These are phyloP conservation scores for Boletellus ananiceps DNA, from an alignment of 768 basidiomycete species.

Conservation along the genomic window DNA sequence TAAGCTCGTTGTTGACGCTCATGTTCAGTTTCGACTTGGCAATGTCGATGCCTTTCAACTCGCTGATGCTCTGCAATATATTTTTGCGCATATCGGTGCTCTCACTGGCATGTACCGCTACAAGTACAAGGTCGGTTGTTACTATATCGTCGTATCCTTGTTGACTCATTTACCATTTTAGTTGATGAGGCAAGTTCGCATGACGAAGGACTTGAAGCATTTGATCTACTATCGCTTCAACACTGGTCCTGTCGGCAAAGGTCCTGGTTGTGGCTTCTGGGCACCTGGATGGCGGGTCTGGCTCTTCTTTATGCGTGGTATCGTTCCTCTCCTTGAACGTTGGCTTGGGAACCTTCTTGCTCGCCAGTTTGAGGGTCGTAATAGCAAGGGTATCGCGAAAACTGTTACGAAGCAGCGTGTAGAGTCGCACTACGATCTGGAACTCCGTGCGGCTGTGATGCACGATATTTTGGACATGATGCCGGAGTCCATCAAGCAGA, in stretches of 20 bases:
- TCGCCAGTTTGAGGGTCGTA: slow-evolving; percentile 97
- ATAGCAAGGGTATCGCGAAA: slow-evolving; percentile 94
- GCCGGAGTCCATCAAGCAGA: slow-evolving; percentile 99
- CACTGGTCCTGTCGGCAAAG: slow-evolving; percentile 98
- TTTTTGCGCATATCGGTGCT: slow-evolving; percentile 95
- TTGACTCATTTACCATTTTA: slow-evolving; percentile 25
- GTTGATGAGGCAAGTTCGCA: slow-evolving; percentile 99
- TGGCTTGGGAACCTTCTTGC: slow-evolving; percentile 98
- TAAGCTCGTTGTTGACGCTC: slow-evolving; percentile 97
- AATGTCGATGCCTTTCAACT: slow-evolving; percentile 99
- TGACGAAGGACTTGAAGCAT: slow-evolving; percentile 99
- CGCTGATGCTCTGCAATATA: slow-evolving; percentile 97
- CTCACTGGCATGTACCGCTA: slow-evolving; percentile 99
- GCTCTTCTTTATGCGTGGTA: slow-evolving; percentile 99
- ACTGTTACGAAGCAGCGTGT: slow-evolving; percentile 99
- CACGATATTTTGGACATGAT: slow-evolving; percentile 99
- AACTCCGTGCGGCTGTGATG: slow-evolving; percentile 97
- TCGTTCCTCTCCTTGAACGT: slow-evolving; percentile 93
- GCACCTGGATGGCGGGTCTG: slow-evolving; percentile 99
- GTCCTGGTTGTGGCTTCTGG: slow-evolving; percentile 99
- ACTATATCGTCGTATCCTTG: background rate
- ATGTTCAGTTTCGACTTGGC: slow-evolving; percentile 97
- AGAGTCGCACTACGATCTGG: slow-evolving; percentile 97
- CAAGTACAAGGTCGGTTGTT: slow-evolving; percentile 83
- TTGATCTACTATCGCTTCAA: slow-evolving; percentile 99